Evolutionary conservation across 176 grass and related monocot genomes (phyloP).

Genomic region (Canna indica): DNA sequence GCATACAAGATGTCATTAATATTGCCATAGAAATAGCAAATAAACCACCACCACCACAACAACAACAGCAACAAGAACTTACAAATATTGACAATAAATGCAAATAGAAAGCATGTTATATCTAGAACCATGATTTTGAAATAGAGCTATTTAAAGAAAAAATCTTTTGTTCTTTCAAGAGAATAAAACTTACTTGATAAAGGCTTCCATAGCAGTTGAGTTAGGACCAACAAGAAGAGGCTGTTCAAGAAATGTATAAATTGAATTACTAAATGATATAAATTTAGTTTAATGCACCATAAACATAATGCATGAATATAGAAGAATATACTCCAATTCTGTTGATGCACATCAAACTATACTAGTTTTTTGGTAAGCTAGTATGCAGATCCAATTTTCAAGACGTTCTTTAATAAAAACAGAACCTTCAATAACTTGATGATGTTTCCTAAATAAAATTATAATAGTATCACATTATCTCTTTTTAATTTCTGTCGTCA

Average conservation of each 20-base stretch:
- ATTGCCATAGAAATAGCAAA: not conserved
- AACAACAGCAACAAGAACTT: not conserved
- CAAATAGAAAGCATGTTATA: too few relatives aligned
- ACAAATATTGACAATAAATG: not conserved
- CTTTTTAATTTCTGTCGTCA: not conserved
- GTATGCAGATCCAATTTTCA: not conserved
- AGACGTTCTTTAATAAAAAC: not conserved
- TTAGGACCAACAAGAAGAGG: conserved; percentile 29
- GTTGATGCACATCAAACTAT: not conserved
- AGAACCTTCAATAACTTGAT: not conserved
- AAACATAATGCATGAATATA: not conserved
- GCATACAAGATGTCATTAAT: not conserved
- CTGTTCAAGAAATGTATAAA: conserved; percentile 33
- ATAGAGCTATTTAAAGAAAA: not conserved
- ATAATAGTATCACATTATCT: not conserved
- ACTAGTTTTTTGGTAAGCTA: too few relatives aligned
- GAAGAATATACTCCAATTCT: not conserved
- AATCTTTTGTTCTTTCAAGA: not conserved
- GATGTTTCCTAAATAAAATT: not conserved
- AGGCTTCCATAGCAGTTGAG: conserved; percentile 22
- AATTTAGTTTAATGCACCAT: not conserved
- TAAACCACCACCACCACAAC: not conserved
- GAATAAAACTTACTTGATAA: conserved; percentile 36
- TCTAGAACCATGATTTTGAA: not conserved
- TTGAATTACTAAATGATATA: conserved; percentile 6